Base-by-base conservation (phyloP, 2,329 filamentous ascomycete genomes). In the Epichloe scottii region DNA sequence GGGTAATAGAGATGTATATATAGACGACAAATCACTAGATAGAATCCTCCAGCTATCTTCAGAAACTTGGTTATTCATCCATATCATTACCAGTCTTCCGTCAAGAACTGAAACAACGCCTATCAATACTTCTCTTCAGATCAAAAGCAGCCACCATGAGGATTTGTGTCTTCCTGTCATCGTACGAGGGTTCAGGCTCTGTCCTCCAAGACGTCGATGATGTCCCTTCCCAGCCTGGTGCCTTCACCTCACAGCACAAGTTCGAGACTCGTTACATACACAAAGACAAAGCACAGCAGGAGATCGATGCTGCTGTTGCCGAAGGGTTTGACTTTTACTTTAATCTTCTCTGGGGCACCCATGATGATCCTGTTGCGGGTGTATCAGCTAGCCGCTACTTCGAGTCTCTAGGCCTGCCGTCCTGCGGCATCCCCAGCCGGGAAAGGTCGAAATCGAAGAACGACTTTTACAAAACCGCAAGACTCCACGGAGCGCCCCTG, bases 281-380 rank as follows among this genome's bases (percentile, higher is more conserved):
- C 30, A 49, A 43, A 21, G n/a, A 43, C 19, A 49, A 15, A 33
- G 48, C 17, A 12, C 21, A 43, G 33, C 39, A 44, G 37, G 17
- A 49, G 17, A 44, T 49, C 33, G 33, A 43, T 6, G 48, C 21
- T 3, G 48, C 48, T 3, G 40, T 43, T 15, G 40, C 48, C 34
- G 40, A 49, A 34, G 40, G 40, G 10, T 49, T 44, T 8, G 48
- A 49, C 40, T 42, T 49, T 26, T 49, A 49, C 39, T 35, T 42
- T n/a, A 49, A 43, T 30, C 37, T 49, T 11, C 38, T 49, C 34
- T 49, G 47, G 47, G 39, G 47, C 12, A 21, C 30, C 11, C 39
- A 8, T 6, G 39, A 49, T 17, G 47, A 49, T 30, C n/a, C n/a
- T 3, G 26, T 49, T 17, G 47, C 47, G 2, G 47, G 47, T 4